A percentile compares a stretch with the other conserved stretches of the same genome.
Conservation (phyloP, 2,329 filamentous ascomycete genomes). For the Tympanopsis confertula region DNA sequence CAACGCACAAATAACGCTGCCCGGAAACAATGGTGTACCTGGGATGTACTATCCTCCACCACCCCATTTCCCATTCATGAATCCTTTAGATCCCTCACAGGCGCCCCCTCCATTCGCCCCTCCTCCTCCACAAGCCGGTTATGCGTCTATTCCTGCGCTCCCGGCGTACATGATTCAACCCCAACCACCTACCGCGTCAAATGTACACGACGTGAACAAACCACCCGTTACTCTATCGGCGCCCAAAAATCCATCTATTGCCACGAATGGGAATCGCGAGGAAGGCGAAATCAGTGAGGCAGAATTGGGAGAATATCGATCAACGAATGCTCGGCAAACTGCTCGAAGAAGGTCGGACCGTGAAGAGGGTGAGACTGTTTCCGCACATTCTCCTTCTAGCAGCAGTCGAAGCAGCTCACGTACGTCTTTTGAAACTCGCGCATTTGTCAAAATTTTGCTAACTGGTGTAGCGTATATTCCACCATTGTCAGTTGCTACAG, state of each 20-base stretch:
- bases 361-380: not conserved
- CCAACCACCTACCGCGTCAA: too few relatives aligned
- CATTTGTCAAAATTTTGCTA: not conserved
- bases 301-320: not conserved
- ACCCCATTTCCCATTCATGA: not conserved
- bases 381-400: not conserved
- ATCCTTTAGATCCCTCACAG: not conserved
- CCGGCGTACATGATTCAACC: too few relatives aligned
- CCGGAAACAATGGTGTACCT: not conserved
- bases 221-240: too few relatives aligned
- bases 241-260: too few relatives aligned
- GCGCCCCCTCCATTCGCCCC: not conserved
- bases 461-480: not conserved
- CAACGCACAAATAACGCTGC: too few relatives aligned
- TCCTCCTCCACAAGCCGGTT: not conserved
- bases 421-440: not conserved
- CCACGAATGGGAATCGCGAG: not conserved
- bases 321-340: too few relatives aligned
- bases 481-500: not conserved
- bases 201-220: too few relatives aligned
- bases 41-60: not conserved
- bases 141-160: too few relatives aligned
- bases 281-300: slow-evolving; percentile 1
- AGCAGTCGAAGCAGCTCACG: not conserved
- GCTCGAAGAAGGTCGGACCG: not conserved